Conservation (phyloP, 192 early-diverging fungal genomes). For the Helicostylum pulchrum region DNA sequence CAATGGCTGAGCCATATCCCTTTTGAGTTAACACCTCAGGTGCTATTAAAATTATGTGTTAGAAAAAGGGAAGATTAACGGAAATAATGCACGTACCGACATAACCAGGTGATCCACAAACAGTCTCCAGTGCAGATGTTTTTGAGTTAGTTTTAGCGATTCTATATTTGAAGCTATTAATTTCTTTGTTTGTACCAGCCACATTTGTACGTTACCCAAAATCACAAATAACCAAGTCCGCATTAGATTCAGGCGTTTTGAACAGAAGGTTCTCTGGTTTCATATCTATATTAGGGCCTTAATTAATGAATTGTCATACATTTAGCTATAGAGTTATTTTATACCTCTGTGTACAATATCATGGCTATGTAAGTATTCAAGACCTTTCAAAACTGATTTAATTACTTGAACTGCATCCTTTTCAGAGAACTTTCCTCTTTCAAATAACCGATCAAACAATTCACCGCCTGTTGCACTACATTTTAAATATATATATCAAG, state of each 20-base stretch:
- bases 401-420: conserved; percentile 76
- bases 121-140: conserved; percentile 66
- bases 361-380: conserved; percentile 83
- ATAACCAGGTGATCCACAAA: conserved; percentile 87
- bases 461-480: conserved; percentile 75
- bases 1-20: conserved; percentile 86
- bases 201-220: conserved; percentile 55
- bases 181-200: neutral
- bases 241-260: conserved; percentile 53
- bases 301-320: neutral
- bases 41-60: conserved; percentile 40
- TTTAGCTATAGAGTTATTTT: neutral
- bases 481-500: conserved; percentile 1
- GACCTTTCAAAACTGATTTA: conserved; percentile 67
- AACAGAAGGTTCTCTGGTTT: conserved; percentile 91
- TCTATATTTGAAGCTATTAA: conserved; percentile 21
- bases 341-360: conserved; percentile 82
- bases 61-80: neutral
- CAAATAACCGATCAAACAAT: conserved; percentile 80
- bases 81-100: conserved; percentile 29
- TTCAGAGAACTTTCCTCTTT: conserved; percentile 78
- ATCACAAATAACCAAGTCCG: conserved; percentile 82
- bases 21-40: conserved; percentile 82
- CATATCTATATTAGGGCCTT: conserved; percentile 45
- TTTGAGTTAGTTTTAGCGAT: conserved; percentile 65